Evolutionary conservation across 2,329 filamentous ascomycete genomes (phyloP), one percentile per base, ranked within the genome.

Genomic region (Pseudodiploospora longispora): DNA sequence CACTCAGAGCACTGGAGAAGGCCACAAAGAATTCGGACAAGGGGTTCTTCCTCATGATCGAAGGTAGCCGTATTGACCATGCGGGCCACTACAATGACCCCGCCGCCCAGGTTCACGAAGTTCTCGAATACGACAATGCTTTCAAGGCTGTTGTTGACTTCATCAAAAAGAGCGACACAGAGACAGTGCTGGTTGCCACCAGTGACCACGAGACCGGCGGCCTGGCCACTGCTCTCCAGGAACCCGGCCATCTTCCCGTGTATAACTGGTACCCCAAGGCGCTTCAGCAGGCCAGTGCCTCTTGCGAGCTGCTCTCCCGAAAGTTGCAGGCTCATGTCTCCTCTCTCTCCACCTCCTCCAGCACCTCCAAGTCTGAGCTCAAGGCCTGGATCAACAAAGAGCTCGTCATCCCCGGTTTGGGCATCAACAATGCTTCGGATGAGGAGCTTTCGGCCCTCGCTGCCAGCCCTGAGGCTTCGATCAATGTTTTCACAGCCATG

Each of bases 41-140:
- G 64, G 93, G 93, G 4, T 98, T 97, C 72, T 98, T 98, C 67
- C 72, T 98, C 55, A 95, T 98, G 91, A 94, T 98, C 49, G 93
- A 98, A 65, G 93, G 90, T 4, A 95, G 87, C 56, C 78, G 93
- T 36, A 97, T 98, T 56, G 93, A 98, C 58, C 93, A 98, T 61
- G 91, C 93, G 4, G 93, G 89, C 6, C 87, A 93, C 60, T 78
- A 77, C 50, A 93, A 93, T 55, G 87, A 93, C 55, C 86, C 87
- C 0, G 86, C 84, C 7, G 85, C 87, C 1, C 87, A 93, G 58
- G 87, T 91, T 8, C 83, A 87, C 54, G 93, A 98, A 65, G 91
- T 98, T 1, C 72, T 97, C n/a, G 91, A 89, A 41, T 98, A 95
- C 57, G 93, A 98, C 71, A 81, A 78, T 63, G 76, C 93, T 1